phyloP scores from a whole-genome alignment of 352 stramenopile species.

The Peronospora destructor region DNA sequence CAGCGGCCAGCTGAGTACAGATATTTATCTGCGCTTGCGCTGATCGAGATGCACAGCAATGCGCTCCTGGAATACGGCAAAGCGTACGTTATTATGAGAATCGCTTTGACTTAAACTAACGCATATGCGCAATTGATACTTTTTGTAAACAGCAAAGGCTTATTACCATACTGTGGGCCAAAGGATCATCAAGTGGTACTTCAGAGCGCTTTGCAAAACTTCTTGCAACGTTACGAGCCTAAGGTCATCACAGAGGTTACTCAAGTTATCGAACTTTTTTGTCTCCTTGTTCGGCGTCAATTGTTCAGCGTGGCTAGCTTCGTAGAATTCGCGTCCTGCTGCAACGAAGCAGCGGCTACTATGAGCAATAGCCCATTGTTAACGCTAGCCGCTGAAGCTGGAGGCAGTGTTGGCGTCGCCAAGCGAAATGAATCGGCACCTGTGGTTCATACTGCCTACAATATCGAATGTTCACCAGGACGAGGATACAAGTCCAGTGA shows the following conservation, averaged over 20 bases:
- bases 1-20: conserved; percentile 76
- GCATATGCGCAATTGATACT: conserved; percentile 5
- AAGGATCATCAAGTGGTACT: conserved; percentile 64
- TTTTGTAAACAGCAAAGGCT: conserved; percentile 30
- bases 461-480: conserved; percentile 80
- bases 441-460: conserved; percentile 73
- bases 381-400: conserved; percentile 23
- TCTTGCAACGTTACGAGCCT: conserved; percentile 69
- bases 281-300: conserved; percentile 60
- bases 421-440: conserved; percentile 34
- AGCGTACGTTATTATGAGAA: conserved; percentile 33
- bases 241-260: conserved; percentile 72
- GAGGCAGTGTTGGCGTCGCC: conserved; percentile 16
- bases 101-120: not conserved
- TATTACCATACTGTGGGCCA: conserved; percentile 33
- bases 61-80: conserved; percentile 50
- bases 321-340: conserved; percentile 58
- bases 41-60: conserved; percentile 81
- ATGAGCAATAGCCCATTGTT: conserved; percentile 30
- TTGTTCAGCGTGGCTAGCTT: conserved; percentile 72
- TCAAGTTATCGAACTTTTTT: conserved; percentile 78
- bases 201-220: conserved; percentile 65
- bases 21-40: conserved; percentile 66
- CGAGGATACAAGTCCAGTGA: conserved; percentile 80
- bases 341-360: conserved; percentile 36